A percentile compares a stretch with the other conserved stretches of the same genome.
These are phyloP conservation scores for Plasmodium billcollinsi DNA, from an alignment of 169 alveolate species.

Conservation along the genomic window DNA sequence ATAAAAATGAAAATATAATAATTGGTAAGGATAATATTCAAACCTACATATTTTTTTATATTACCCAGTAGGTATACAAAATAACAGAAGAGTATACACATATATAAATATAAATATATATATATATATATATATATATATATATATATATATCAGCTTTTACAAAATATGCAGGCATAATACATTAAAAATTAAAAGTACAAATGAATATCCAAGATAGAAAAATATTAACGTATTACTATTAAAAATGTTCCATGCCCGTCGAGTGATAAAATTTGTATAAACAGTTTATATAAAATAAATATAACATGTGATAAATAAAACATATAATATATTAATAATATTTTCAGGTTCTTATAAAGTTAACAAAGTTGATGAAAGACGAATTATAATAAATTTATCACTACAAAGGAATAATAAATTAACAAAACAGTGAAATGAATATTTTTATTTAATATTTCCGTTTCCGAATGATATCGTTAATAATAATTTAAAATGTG, in stretches of 20 bases:
- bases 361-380: conserved; percentile 7
- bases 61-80: conserved; percentile 19
- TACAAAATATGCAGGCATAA: neutral
- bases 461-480: conserved; percentile 38
- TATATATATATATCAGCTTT: neutral
- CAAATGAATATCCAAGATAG: conserved; percentile 11
- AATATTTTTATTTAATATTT: conserved; percentile 27
- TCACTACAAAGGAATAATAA: conserved; percentile 25
- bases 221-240: conserved; percentile 33
- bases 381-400: conserved; percentile 10
- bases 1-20: conserved; percentile 11
- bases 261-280: conserved; percentile 10
- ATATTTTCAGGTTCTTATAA: conserved; percentile 29
- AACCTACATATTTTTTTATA: conserved; percentile 12
- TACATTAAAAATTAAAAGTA: conserved; percentile 5
- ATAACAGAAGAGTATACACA: neutral
- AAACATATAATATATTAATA: neutral
- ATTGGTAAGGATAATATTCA: conserved; percentile 42
- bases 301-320: neutral
- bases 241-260: conserved; percentile 24
- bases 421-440: conserved; percentile 11
- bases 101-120: neutral
- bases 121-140: neutral
- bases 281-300: neutral
- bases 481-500: conserved; percentile 19